These are phyloP conservation scores for Cutaneotrichosporon sp. DNA, from an alignment of 1,284 basidiomycete species.

Conservation along the genomic window DNA sequence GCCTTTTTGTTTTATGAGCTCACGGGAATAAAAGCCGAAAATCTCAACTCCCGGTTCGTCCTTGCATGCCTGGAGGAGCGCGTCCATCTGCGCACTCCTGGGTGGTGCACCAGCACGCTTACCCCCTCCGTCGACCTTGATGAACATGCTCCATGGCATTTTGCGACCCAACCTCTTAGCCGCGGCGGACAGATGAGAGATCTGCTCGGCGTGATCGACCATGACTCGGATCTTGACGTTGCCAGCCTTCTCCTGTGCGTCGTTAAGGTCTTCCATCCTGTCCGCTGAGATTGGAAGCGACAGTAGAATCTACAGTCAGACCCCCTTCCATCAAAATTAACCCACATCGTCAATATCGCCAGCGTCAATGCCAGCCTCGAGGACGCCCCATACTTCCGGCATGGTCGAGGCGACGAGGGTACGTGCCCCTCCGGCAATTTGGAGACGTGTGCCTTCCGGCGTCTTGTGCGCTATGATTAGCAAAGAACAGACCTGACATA, in stretches of 20 bases:
- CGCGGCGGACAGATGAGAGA: constrained; percentile 63
- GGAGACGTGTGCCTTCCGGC: constrained; percentile 67
- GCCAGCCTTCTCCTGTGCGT: constrained; percentile 61
- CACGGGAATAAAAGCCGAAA: constrained; percentile 79
- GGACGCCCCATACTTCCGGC: constrained; percentile 43
- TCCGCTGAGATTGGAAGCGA: constrained; percentile 68
- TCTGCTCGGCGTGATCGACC: constrained; percentile 72
- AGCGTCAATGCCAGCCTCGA: constrained; percentile 57
- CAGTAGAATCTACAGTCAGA: constrained; percentile 66
- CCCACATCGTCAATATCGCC: constrained; percentile 69
- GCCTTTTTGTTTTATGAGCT: constrained; percentile 9
- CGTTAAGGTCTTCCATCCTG: constrained; percentile 69
- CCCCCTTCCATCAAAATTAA: neutral
- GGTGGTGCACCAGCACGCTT: constrained; percentile 78
- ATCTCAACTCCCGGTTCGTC: constrained; percentile 56
- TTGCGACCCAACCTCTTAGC: constrained; percentile 40
- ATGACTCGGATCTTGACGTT: constrained; percentile 64
- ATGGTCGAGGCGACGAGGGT: constrained; percentile 44
- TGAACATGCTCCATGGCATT: constrained; percentile 68
- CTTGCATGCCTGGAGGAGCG: constrained; percentile 60
- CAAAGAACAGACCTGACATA: constrained; percentile 59
- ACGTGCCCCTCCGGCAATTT: constrained; percentile 59
- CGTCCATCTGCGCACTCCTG: constrained; percentile 59
- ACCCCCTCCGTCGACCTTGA: constrained; percentile 76
- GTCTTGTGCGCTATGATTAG: constrained; percentile 58